Evolutionary conservation across 2,329 filamentous ascomycete species (phyloP).

Genomic region (Blumeria hordei): DNA sequence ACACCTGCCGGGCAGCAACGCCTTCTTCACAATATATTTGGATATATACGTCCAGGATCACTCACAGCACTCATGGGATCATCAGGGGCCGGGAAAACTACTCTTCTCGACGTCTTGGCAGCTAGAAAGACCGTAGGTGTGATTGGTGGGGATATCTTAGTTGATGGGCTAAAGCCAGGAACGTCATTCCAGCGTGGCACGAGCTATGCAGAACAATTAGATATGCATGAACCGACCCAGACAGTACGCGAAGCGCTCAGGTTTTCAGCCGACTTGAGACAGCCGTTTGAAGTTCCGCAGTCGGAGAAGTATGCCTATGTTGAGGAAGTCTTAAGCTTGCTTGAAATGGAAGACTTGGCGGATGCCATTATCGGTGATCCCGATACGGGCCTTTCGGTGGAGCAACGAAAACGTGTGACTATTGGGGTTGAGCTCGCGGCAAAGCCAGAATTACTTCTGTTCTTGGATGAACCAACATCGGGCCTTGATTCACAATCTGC

Average conservation of each 20-base stretch:
- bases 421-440: slow-evolving; percentile 35
- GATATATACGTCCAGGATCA: slow-evolving; percentile 34
- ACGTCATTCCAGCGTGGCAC: slow-evolving; percentile 38
- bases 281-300: slow-evolving; percentile 30
- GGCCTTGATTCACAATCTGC: slow-evolving; percentile 32
- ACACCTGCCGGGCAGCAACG: slow-evolving; percentile 20
- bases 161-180: slow-evolving; percentile 33
- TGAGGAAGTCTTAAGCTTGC: slow-evolving; percentile 36
- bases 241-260: slow-evolving; percentile 41
- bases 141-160: slow-evolving; percentile 34
- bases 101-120: slow-evolving; percentile 38
- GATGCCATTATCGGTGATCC: slow-evolving; percentile 40
- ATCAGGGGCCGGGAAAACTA: slow-evolving; percentile 41
- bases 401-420: slow-evolving; percentile 43
- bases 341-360: slow-evolving; percentile 41
- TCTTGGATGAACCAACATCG: slow-evolving; percentile 34
- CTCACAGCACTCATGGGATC: slow-evolving; percentile 38
- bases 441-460: slow-evolving; percentile 32
- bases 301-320: slow-evolving; percentile 41
- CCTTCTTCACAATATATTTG: slow-evolving; percentile 35
- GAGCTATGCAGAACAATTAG: slow-evolving; percentile 39
- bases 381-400: slow-evolving; percentile 34
- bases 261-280: slow-evolving; percentile 40
- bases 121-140: slow-evolving; percentile 39
- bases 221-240: slow-evolving; percentile 35